Evolutionary conservation across 768 basidiomycete species (phyloP).

Genomic region (Boletellus sp.): DNA sequence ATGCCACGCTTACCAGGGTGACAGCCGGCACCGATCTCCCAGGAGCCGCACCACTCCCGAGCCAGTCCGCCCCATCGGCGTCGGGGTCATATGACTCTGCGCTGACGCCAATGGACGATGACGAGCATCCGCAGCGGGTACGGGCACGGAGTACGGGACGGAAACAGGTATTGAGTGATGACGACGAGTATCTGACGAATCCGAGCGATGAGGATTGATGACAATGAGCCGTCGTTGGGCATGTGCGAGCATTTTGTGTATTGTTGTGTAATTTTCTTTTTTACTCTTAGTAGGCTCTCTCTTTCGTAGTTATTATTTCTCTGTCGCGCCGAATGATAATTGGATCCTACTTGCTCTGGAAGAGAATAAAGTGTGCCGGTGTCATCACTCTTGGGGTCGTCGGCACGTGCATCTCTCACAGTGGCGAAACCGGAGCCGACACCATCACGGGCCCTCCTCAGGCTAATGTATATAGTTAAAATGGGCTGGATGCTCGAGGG

Average conservation of each 20-base stretch:
- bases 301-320: slow-evolving; percentile 4
- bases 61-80: slow-evolving; percentile 30
- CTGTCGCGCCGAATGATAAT: slow-evolving; percentile 3
- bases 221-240: background rate
- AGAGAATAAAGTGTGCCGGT: too few species aligned
- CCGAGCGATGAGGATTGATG: slow-evolving; percentile 68
- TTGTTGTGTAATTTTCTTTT: slow-evolving; percentile 8
- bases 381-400: too few species aligned
- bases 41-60: slow-evolving; percentile 51
- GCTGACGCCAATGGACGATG: slow-evolving; percentile 79
- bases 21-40: slow-evolving; percentile 71
- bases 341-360: background rate
- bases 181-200: slow-evolving; percentile 57
- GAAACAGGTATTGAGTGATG: slow-evolving; percentile 72
- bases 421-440: too few species aligned
- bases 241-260: slow-evolving; percentile 7
- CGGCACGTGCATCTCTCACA: too few species aligned
- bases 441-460: too few species aligned
- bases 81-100: slow-evolving; percentile 60
- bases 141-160: slow-evolving; percentile 58
- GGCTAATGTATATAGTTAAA: too few species aligned
- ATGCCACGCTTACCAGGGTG: slow-evolving; percentile 60
- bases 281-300: background rate
- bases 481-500: too few species aligned
- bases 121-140: slow-evolving; percentile 58